phyloP scores from a whole-genome alignment of 352 stramenopile species.

The Albugo laibachii region DNA sequence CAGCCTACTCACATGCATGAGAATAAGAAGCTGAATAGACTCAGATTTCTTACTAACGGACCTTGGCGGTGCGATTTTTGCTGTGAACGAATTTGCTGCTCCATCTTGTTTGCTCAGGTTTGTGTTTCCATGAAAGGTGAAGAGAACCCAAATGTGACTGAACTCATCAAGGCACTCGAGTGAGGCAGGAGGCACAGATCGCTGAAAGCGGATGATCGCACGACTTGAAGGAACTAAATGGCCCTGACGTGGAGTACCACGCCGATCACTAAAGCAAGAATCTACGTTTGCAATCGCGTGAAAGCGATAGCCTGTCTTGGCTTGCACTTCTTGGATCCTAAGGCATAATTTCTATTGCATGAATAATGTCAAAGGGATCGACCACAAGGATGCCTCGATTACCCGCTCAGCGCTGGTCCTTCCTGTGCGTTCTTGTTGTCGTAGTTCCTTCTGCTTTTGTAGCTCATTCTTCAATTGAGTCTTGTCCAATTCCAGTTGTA shows the following conservation, averaged over 20 bases:
- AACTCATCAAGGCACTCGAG: conserved; percentile 74
- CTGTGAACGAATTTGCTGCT: conserved; percentile 40
- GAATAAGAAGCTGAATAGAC: not conserved
- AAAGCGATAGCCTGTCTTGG: conserved; percentile 41
- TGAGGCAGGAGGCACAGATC: conserved; percentile 41
- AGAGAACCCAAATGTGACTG: conserved; percentile 81
- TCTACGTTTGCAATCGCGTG: conserved; percentile 47
- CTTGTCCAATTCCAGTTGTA: too few species aligned
- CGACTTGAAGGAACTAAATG: conserved; percentile 38
- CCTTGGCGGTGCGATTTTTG: conserved; percentile 60
- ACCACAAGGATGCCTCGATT: not conserved
- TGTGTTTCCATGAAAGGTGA: conserved; percentile 84
- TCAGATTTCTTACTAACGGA: conserved; percentile 1
- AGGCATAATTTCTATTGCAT: conserved; percentile 29
- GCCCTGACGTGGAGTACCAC: conserved; percentile 66
- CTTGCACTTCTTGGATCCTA: conserved; percentile 38
- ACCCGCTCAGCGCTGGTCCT: conserved; percentile 61
- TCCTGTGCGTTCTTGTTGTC: conserved; percentile 43
- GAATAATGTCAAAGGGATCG: not conserved
- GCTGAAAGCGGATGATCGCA: conserved; percentile 55
- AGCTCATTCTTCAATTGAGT: conserved; percentile 32
- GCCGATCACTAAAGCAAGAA: conserved; percentile 75
- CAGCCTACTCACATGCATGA: conserved; percentile 12
- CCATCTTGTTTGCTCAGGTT: conserved; percentile 56
- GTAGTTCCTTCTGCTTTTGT: conserved; percentile 43